These are phyloP conservation scores for Aspergillus fumigatiaffinis DNA, from an alignment of 2,329 filamentous ascomycete genomes.

Conservation along the genomic window DNA sequence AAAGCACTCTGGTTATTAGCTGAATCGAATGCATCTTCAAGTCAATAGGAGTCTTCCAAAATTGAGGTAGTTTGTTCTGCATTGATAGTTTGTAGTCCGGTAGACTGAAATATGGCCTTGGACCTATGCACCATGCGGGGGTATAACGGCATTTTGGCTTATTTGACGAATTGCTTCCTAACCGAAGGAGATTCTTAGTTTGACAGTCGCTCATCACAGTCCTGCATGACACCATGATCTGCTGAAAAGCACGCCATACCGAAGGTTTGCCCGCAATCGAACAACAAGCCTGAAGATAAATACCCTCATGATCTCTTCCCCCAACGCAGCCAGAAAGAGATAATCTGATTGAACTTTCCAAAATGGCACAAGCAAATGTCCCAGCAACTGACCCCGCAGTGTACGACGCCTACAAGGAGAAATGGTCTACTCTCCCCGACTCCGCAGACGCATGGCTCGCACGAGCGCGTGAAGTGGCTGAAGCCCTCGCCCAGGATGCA, in stretches of 20 bases:
- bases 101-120: not conserved
- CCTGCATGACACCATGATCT: not conserved
- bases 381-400: constrained; percentile 36
- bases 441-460: constrained; percentile 44
- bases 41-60: not conserved
- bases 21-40: not conserved
- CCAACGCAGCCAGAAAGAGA: not conserved
- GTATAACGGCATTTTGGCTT: not conserved
- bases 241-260: not conserved
- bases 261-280: not conserved
- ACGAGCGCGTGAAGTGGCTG: constrained; percentile 47
- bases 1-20: not conserved
- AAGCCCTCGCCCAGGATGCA: constrained; percentile 49
- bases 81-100: not conserved
- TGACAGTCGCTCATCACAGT: not conserved
- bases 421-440: constrained; percentile 33
- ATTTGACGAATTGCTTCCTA: not conserved
- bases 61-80: not conserved
- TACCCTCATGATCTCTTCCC: not conserved
- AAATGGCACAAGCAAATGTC: constrained; percentile 14
- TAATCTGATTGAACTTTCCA: not conserved
- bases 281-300: not conserved
- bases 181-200: not conserved
- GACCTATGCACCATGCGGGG: not conserved
- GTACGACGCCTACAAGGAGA: constrained; percentile 41